These are phyloP conservation scores for Diospyros lotus DNA, from an alignment of 148 eudicot species.

Conservation along the genomic window DNA sequence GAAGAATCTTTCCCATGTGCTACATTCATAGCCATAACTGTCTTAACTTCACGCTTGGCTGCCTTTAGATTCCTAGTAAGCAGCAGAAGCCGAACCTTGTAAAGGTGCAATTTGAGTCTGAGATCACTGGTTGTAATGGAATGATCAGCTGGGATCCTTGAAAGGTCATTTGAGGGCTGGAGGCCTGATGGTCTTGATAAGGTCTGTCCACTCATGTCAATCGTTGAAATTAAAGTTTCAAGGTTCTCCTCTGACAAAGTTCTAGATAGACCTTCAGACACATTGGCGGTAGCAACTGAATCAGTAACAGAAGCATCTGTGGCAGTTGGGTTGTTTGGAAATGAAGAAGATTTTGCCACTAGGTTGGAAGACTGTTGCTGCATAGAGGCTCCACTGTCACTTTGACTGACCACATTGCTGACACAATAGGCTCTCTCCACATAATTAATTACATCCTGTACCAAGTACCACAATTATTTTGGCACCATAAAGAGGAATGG, in stretches of 20 bases:
- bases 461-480: conserved; percentile 4
- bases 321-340: conserved; percentile 45
- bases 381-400: conserved; percentile 54
- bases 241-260: conserved; percentile 84
- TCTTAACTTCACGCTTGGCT: conserved; percentile 90
- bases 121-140: conserved; percentile 55
- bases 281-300: conserved; percentile 30
- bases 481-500: neutral
- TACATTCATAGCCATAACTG: conserved; percentile 78
- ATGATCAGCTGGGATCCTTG: conserved; percentile 45
- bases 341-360: conserved; percentile 52
- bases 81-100: conserved; percentile 68
- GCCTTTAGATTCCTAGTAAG: conserved; percentile 79
- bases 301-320: conserved; percentile 55
- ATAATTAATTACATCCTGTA: conserved; percentile 76
- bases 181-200: conserved; percentile 46
- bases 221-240: conserved; percentile 61
- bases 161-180: conserved; percentile 44
- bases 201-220: conserved; percentile 61
- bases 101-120: conserved; percentile 78
- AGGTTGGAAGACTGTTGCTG: conserved; percentile 46
- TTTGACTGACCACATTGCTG: conserved; percentile 48
- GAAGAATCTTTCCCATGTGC: conserved; percentile 79
- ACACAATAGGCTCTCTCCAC: conserved; percentile 66
- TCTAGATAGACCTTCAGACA: conserved; percentile 61